Percentiles rank a stretch among this genome's conserved stretches.
Evolutionary conservation across 805 yeast genomes (phyloP).

Genomic region (Maudiozyma serrabonitensis): DNA sequence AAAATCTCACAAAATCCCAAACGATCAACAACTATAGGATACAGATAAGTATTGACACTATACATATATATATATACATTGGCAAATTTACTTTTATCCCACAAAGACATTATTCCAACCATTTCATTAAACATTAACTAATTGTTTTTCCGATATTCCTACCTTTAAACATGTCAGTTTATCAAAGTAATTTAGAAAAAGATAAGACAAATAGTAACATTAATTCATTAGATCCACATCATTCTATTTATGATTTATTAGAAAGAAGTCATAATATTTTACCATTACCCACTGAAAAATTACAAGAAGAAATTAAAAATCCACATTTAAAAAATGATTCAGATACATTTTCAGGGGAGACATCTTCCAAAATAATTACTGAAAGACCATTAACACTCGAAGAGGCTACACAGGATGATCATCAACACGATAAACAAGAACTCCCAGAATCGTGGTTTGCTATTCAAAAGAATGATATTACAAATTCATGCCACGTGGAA

Average conservation of each 20-base stretch:
- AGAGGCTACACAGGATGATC: not conserved
- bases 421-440: conserved; percentile 1
- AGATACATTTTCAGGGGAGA: not conserved
- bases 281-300: not conserved
- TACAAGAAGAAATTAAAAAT: not conserved
- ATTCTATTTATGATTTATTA: conserved; percentile 22
- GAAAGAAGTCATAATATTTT: conserved; percentile 4
- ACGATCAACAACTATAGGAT: too few species aligned
- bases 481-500: conserved; percentile 7
- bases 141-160: not conserved
- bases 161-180: not conserved
- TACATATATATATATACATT: too few species aligned
- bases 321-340: not conserved
- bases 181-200: not conserved
- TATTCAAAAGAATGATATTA: conserved; percentile 10
- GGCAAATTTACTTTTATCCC: too few species aligned
- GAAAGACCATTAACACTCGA: not conserved
- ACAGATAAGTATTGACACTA: too few species aligned
- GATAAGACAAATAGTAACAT: not conserved
- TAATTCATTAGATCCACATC: conserved; percentile 26
- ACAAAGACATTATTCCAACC: too few species aligned
- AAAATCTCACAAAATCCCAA: too few species aligned
- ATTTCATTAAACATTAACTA: not conserved
- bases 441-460: conserved; percentile 27
- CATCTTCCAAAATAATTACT: not conserved